Percentiles rank a stretch among this genome's conserved stretches.
phyloP scores from a whole-genome alignment of 2,329 filamentous ascomycete species.

The Aspergillus caelatus region DNA sequence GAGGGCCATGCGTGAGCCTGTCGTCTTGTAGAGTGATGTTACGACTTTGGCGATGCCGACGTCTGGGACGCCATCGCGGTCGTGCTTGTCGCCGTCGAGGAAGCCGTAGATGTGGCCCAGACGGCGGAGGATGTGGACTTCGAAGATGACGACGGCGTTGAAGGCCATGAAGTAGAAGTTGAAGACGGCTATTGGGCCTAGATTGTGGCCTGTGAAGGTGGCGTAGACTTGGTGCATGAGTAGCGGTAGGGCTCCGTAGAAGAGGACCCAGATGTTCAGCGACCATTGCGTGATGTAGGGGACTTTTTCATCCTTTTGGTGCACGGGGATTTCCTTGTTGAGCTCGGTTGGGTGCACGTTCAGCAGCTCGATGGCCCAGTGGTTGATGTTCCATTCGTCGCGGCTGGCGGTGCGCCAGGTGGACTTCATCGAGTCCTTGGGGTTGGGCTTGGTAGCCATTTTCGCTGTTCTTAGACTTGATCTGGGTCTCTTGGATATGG shows the following conservation, averaged over 20 bases:
- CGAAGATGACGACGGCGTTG: constrained; percentile 8
- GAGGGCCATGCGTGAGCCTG: constrained; percentile 2
- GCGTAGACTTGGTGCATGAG: constrained; percentile 11
- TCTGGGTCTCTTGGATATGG: background rate
- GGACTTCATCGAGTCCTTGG: constrained; percentile 37
- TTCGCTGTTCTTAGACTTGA: background rate
- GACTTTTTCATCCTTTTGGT: constrained; percentile 5
- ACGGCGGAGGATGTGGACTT: constrained; percentile 11
- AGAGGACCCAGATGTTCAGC: constrained; percentile 8
- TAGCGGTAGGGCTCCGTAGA: constrained; percentile 9
- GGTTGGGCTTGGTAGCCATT: constrained; percentile 24
- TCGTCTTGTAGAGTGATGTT: constrained; percentile 9
- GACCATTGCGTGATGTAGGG: constrained; percentile 15
- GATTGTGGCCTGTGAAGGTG: constrained; percentile 6
- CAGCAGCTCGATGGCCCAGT: constrained; percentile 28
- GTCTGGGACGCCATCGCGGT: constrained; percentile 17
- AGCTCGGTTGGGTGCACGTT: constrained; percentile 29
- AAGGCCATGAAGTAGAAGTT: constrained; percentile 16
- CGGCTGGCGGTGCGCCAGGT: constrained; percentile 31
- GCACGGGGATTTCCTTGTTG: constrained; percentile 22
- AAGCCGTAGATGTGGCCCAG: constrained; percentile 13
- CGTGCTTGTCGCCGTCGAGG: constrained; percentile 16
- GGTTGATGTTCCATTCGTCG: constrained; percentile 26
- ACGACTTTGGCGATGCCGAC: constrained; percentile 11
- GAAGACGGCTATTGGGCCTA: constrained; percentile 10